These are phyloP conservation scores for Phyllosticta citriasiana DNA, from an alignment of 2,329 filamentous ascomycete genomes.

Conservation along the genomic window DNA sequence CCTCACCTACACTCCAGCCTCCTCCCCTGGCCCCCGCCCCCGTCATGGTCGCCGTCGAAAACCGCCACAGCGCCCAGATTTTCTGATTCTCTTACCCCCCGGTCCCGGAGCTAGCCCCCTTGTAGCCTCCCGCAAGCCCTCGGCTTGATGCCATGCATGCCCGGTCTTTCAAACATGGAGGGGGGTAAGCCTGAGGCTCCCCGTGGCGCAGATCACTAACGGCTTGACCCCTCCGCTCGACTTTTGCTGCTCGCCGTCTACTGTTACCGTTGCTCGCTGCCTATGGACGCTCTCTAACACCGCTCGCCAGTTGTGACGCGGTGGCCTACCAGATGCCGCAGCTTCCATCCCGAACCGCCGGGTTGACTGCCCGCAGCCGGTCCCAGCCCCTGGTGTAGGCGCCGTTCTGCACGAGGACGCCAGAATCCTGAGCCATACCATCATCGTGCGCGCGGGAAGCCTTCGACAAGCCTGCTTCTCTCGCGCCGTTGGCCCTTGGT, in stretches of 20 bases:
- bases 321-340: neutral
- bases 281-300: neutral
- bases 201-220: neutral
- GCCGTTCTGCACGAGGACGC: neutral
- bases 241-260: neutral
- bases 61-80: conserved; percentile 1
- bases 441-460: conserved; percentile 4
- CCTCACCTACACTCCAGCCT: neutral
- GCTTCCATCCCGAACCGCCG: neutral
- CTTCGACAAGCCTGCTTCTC: neutral
- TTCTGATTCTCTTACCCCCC: neutral
- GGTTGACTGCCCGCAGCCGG: conserved; percentile 1
- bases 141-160: neutral
- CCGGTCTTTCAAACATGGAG: neutral
- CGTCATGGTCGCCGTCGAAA: neutral
- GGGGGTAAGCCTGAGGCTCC: conserved; percentile 9
- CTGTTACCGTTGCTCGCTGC: neutral
- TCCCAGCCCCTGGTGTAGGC: neutral
- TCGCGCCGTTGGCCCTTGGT: neutral
- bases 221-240: neutral
- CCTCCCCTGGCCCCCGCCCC: conserved; percentile 8
- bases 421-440: neutral
- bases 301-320: neutral
- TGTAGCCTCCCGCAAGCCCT: neutral
- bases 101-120: conserved; percentile 5